Percentiles rank a stretch among this genome's conserved stretches.
Conservation (phyloP, 805 yeast species). For the Candida chauliodis region DNA sequence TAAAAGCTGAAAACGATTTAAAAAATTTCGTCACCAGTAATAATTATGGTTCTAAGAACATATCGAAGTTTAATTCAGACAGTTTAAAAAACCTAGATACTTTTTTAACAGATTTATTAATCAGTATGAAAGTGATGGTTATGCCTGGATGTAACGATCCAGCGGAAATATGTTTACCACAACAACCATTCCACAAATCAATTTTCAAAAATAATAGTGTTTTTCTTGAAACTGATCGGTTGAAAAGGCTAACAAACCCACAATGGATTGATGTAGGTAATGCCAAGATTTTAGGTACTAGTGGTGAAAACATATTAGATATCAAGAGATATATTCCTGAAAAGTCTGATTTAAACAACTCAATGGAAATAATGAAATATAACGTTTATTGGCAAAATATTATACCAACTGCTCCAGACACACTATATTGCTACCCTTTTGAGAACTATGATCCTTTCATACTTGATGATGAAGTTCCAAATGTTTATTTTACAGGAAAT, state of each 20-base stretch:
- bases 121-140: constrained; percentile 64
- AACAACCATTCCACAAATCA: constrained; percentile 82
- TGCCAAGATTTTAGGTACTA: constrained; percentile 60
- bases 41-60: constrained; percentile 50
- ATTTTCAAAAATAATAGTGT: constrained; percentile 53
- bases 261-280: constrained; percentile 56
- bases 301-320: constrained; percentile 85
- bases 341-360: constrained; percentile 10
- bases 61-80: constrained; percentile 47
- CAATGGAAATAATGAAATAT: constrained; percentile 46
- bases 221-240: constrained; percentile 24
- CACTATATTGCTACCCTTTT: constrained; percentile 86
- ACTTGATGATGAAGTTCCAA: constrained; percentile 67
- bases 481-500: constrained; percentile 83
- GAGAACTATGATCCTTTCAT: constrained; percentile 75
- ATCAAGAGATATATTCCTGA: constrained; percentile 58
- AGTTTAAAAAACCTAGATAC: constrained; percentile 55
- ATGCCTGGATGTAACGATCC: constrained; percentile 90
- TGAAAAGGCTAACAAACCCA: constrained; percentile 57
- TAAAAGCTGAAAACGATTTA: constrained; percentile 20
- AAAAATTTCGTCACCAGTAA: constrained; percentile 30
- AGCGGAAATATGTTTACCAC: constrained; percentile 80
- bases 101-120: constrained; percentile 53
- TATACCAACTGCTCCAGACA: constrained; percentile 95
- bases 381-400: constrained; percentile 81